Evolutionary conservation across 2,329 filamentous ascomycete species (phyloP), one percentile per base, ranked within the genome.

Genomic region (Ophiostoma fasciatum): DNA sequence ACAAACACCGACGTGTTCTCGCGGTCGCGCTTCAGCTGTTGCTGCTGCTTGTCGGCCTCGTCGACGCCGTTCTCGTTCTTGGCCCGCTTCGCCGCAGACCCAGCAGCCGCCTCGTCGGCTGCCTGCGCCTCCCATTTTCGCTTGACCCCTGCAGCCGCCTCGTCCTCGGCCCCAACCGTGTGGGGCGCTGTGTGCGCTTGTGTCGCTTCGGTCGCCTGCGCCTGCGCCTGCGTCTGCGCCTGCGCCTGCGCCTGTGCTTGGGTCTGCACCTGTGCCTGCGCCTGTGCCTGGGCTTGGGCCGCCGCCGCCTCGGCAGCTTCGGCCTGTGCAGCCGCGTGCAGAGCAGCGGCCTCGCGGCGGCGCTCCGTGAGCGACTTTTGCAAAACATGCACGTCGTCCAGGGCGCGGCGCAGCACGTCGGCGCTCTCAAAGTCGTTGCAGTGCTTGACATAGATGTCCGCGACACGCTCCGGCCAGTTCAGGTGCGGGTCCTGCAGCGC

Each of bases 361-460:
- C 74, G 75, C 49, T 66, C 73, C 28, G 62, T 64, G 31, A 84
- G 66, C 27, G 59, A 63, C 51, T 74, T 82, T 40, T 63, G 68
- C 4, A 74, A 68, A 50, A 79, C 78, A 45, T 84, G 73, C 8
- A 82, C 75, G 41, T 76, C 72, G 43, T 92, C 74, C 13, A 82
- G 65, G 5, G 82, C 83, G 45, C 68, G 66, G 37, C 85, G 78
- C 7, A 94, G 64, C 33, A 77, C 76, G 19, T 80, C 67, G 1
- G 82, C 77, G 37, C 77, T 73, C 55, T 94, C 88, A 49, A 94
- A 87, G 49, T 93, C 83, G 53, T 93, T 85, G 53, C 87, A 94
- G 52, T 88, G 82, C 41, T 77, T 72, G 31, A 78, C 56, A 47
- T 82, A 87, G 31, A 84, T 66, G 37, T 83, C 77, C 45, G 87